Percentiles rank a stretch among this genome's conserved stretches.
phyloP scores from a whole-genome alignment of 2,329 filamentous ascomycete genomes.

The Pseudocercospora musae region DNA sequence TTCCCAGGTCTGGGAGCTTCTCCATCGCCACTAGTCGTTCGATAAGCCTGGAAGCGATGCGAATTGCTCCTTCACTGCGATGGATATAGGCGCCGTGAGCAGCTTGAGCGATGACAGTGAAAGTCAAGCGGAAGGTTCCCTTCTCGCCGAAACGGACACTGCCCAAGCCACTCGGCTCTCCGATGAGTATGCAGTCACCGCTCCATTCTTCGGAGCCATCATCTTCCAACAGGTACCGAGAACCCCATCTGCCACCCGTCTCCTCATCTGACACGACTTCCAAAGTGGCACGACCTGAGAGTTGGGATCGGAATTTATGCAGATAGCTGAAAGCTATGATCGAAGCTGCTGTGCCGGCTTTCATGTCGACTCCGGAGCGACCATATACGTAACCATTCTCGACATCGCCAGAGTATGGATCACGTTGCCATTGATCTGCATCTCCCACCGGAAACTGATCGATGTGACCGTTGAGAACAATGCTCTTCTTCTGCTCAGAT shows the following conservation, averaged over 20 bases:
- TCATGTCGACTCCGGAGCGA: constrained; percentile 45
- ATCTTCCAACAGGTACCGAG: constrained; percentile 37
- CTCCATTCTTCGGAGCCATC: constrained; percentile 33
- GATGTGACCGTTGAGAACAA: constrained; percentile 45
- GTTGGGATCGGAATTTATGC: constrained; percentile 15
- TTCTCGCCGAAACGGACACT: constrained; percentile 45
- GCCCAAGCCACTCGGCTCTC: constrained; percentile 39
- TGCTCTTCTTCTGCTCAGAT: constrained; percentile 19
- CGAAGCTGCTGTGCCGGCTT: constrained; percentile 42
- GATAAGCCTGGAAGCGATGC: constrained; percentile 37
- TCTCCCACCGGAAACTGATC: constrained; percentile 42
- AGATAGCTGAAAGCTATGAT: constrained; percentile 41
- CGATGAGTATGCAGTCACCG: constrained; percentile 41
- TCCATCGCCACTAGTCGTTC: constrained; percentile 33
- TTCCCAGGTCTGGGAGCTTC: constrained; percentile 25
- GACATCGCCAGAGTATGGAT: constrained; percentile 40
- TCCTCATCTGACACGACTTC: constrained; percentile 43
- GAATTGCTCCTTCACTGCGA: constrained; percentile 39
- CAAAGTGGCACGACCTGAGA: constrained; percentile 24
- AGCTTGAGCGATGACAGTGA: constrained; percentile 34
- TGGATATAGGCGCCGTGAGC: constrained; percentile 44
- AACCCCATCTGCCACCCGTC: constrained; percentile 40
- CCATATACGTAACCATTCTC: constrained; percentile 37
- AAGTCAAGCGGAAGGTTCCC: constrained; percentile 41
- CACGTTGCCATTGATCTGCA: constrained; percentile 35